Conservation (phyloP, 2,329 filamentous ascomycete species). For the Penicillium psychrosexuale region DNA sequence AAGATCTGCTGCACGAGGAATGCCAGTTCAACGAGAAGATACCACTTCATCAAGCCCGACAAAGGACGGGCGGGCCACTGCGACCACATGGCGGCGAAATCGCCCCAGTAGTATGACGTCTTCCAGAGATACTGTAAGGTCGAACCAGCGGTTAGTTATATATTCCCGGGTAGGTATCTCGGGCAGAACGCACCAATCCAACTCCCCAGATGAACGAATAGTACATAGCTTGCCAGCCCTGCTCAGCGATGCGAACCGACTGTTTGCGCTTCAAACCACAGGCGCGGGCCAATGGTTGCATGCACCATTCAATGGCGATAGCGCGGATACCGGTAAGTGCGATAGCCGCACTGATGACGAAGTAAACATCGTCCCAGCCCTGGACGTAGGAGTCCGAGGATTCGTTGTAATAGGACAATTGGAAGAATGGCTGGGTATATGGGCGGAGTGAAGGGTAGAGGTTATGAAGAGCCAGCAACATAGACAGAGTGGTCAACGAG, state of each 20-base stretch:
- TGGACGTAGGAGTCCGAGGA: constrained; percentile 67
- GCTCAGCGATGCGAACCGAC: constrained; percentile 82
- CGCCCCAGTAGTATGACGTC: constrained; percentile 73
- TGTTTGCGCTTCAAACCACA: constrained; percentile 76
- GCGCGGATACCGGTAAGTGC: constrained; percentile 85
- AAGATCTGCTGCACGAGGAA: constrained; percentile 95
- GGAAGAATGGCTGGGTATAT: constrained; percentile 84
- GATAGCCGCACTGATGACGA: constrained; percentile 74
- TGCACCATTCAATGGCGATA: constrained; percentile 78
- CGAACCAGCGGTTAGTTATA: constrained; percentile 7
- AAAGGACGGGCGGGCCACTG: constrained; percentile 79
- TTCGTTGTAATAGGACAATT: constrained; percentile 76
- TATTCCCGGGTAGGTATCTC: neutral
- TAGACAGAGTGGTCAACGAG: constrained; percentile 77
- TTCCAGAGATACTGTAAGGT: constrained; percentile 69
- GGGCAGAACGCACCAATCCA: constrained; percentile 65
- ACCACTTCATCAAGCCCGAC: constrained; percentile 73
- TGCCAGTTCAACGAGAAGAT: constrained; percentile 83
- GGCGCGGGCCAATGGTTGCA: constrained; percentile 71
- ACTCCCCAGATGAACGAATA: constrained; percentile 76
- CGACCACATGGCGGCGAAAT: constrained; percentile 75
- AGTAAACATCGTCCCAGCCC: constrained; percentile 74
- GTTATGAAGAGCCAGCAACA: constrained; percentile 76
- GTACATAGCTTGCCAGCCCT: constrained; percentile 87
- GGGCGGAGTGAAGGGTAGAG: constrained; percentile 76